A percentile compares a stretch with the other conserved stretches of the same genome.
These are phyloP conservation scores for Tetrastigma voinierianum DNA, from an alignment of 164 flowering plant genomes.

Conservation along the genomic window DNA sequence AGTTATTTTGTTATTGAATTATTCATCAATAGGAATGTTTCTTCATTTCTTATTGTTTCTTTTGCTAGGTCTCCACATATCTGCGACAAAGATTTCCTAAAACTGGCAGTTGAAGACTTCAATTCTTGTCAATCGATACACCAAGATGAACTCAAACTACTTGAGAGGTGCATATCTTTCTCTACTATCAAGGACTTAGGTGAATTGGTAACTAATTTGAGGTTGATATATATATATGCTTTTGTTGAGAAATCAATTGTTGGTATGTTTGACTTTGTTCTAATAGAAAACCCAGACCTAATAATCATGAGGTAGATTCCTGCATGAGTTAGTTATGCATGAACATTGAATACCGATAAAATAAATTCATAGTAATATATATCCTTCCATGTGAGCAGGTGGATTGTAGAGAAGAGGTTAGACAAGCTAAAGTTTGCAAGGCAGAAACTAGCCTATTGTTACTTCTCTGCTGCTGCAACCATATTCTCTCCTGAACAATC, in stretches of 20 bases:
- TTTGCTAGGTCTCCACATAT: constrained; percentile 39
- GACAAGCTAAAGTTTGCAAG: constrained; percentile 83
- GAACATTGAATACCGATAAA: neutral
- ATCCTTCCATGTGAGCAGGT: constrained; percentile 39
- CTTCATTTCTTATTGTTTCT: neutral
- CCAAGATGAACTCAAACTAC: constrained; percentile 45
- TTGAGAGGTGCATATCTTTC: constrained; percentile 41
- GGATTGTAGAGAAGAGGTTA: constrained; percentile 65
- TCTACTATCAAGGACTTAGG: neutral
- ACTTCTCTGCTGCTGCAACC: constrained; percentile 67
- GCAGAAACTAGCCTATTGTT: constrained; percentile 72
- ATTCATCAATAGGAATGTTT: neutral
- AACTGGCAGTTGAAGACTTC: constrained; percentile 59
- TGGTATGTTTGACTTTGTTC: no score
- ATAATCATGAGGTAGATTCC: neutral
- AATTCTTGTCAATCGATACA: constrained; percentile 48
- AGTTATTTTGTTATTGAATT: neutral
- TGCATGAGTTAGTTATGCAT: neutral
- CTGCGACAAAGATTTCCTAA: constrained; percentile 32
- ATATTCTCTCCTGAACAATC: constrained; percentile 48
- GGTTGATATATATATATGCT: no score
- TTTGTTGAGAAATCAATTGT: no score
- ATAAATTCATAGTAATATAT: neutral
- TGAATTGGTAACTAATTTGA: no score
- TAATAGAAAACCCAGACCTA: neutral